A percentile compares a stretch with the other conserved stretches of the same genome.
Conservation (phyloP, 2,329 filamentous ascomycete species). For the Ophiostoma populinum region DNA sequence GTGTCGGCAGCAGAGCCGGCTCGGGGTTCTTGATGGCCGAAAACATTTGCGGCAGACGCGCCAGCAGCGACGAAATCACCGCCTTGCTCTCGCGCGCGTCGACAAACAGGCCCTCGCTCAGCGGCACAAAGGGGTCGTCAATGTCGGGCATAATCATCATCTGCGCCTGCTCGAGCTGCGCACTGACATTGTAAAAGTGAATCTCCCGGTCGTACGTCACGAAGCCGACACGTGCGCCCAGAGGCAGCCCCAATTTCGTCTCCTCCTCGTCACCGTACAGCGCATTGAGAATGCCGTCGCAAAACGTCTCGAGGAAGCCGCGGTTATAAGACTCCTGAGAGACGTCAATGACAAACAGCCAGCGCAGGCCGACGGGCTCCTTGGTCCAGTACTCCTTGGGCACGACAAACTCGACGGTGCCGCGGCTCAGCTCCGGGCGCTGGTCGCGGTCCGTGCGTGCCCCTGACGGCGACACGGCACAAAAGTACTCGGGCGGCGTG, state of each 20-base stretch:
- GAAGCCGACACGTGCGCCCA: constrained; percentile 78
- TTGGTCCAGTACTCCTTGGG: constrained; percentile 98
- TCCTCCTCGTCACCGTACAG: constrained; percentile 54
- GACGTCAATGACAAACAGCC: constrained; percentile 85
- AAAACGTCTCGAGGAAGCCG: constrained; percentile 79
- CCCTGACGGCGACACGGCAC: constrained; percentile 73
- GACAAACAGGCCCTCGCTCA: constrained; percentile 84
- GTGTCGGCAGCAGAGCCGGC: constrained; percentile 65
- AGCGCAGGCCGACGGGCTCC: constrained; percentile 72
- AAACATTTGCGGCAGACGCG: constrained; percentile 71
- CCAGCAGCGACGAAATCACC: constrained; percentile 76
- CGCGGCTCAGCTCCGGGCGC: constrained; percentile 73
- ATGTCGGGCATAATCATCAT: constrained; percentile 99
- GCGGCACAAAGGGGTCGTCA: constrained; percentile 86
- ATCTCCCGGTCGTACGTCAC: constrained; percentile 93
- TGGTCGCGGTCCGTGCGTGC: constrained; percentile 76
- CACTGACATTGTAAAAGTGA: constrained; percentile 93
- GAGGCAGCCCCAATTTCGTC: constrained; percentile 43
- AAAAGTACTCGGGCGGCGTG: constrained; percentile 80
- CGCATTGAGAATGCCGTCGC: constrained; percentile 69
- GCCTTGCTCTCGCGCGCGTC: constrained; percentile 74
- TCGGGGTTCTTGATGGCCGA: constrained; percentile 78
- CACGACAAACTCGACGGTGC: constrained; percentile 90
- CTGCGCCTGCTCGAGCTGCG: constrained; percentile 69
- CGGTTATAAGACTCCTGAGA: constrained; percentile 83